phyloP scores from a whole-genome alignment of 495 filamentous ascomycete species.

The Penicillium malachiteum region DNA sequence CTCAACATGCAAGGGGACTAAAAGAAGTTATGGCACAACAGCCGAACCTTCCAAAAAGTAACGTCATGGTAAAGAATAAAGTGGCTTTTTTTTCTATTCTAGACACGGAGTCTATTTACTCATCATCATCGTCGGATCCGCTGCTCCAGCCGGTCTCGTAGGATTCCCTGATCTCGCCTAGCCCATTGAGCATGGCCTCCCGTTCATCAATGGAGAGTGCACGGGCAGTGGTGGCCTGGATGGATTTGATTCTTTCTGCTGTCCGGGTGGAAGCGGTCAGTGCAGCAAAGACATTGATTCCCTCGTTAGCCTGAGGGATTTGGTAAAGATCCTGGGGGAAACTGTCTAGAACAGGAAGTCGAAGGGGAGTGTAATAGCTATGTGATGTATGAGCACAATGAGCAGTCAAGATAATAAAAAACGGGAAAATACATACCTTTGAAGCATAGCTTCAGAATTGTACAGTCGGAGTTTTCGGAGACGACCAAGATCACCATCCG shows the following conservation, averaged over 20 bases:
- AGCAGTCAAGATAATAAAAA: not conserved
- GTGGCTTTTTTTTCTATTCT: not conserved
- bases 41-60: not conserved
- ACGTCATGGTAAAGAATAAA: not conserved
- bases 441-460: slow-evolving; percentile 51
- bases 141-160: slow-evolving; percentile 91
- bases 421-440: slow-evolving; percentile 49
- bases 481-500: slow-evolving; percentile 31
- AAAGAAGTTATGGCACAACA: not conserved
- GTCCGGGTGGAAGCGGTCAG: slow-evolving; percentile 75
- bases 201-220: slow-evolving; percentile 71
- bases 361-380: slow-evolving; percentile 59
- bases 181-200: slow-evolving; percentile 77
- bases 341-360: slow-evolving; percentile 78
- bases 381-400: not conserved
- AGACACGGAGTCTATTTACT: slow-evolving; percentile 34
- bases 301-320: slow-evolving; percentile 32
- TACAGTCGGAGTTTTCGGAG: slow-evolving; percentile 35
- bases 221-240: slow-evolving; percentile 60
- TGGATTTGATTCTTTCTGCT: slow-evolving; percentile 60
- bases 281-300: slow-evolving; percentile 59
- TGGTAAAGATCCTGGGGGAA: slow-evolving; percentile 68
- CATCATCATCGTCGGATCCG: slow-evolving; percentile 78
- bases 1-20: not conserved
- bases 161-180: slow-evolving; percentile 80